Evolutionary conservation across 805 yeast species (phyloP), one percentile per base, ranked within the genome.

Genomic region (Hanseniaspora meyeri): DNA sequence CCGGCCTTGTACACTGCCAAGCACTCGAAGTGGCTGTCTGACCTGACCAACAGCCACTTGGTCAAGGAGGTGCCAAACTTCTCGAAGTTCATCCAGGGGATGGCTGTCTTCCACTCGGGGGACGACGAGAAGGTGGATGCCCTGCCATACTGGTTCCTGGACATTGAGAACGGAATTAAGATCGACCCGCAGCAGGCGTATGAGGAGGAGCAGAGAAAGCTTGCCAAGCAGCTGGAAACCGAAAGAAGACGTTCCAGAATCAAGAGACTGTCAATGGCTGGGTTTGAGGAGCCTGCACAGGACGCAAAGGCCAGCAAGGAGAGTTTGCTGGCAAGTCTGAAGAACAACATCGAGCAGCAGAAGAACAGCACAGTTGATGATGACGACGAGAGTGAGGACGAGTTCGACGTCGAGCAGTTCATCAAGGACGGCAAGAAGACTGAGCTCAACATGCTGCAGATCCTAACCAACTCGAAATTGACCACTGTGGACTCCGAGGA

Each of bases 31-130:
- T 91, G 98, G 98, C 78, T 93, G 60, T 83, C 82, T 62, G 98
- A 91, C 60, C 77, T 91, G 64, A 83, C 87, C 34, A 80, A 82
- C 57, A 79, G 88, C 29, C 90, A 87, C 65, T 74, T 91, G 62
- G 95, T 89, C 49, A 89, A 87, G 66, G 97, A 89, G 68, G 90
- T 91, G 59, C 96, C 97, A 57, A 86, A 87, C 64, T 91, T 91
- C 65, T 87, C 96, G 52, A 87, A 89, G 70, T 91, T 86, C 67
- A 77, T 91, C 62, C 98, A 91, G 68, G 97, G 97, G 71, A 80
- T 89, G 58, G 89, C 96, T 5, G 77, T 88, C 2, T 75, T 91
- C 60, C 91, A 83, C 66, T 79, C 88, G 55, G 97, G 91, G 66
- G 93, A 87, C 67, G 97, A 91, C 64, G 72, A 68, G 38, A 83